These are phyloP conservation scores for Tephrocybe rancida DNA, from an alignment of 768 basidiomycete genomes.

Conservation along the genomic window DNA sequence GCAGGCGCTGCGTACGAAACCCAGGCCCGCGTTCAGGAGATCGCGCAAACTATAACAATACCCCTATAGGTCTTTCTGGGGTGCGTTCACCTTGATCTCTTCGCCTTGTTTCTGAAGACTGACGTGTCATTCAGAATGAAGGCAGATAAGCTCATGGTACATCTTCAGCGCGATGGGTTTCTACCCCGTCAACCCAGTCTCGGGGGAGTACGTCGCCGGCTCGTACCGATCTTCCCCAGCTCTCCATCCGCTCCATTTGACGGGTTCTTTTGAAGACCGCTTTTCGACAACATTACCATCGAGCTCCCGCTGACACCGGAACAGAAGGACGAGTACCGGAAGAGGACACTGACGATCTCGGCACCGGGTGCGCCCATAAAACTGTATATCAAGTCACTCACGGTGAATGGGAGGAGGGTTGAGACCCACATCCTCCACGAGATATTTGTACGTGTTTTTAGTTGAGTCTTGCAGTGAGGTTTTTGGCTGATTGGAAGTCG, in stretches of 20 bases:
- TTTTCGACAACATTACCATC: constrained; percentile 56
- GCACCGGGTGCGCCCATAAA: constrained; percentile 60
- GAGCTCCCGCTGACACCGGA: constrained; percentile 44
- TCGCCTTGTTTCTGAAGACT: background rate
- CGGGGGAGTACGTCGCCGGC: constrained; percentile 75
- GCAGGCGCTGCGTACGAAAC: constrained; percentile 72
- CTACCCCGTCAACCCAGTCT: constrained; percentile 84
- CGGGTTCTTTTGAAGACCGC: constrained; percentile 34
- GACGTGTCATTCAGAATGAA: constrained; percentile 59
- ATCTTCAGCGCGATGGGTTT: constrained; percentile 83
- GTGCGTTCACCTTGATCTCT: constrained; percentile 37
- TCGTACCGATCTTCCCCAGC: constrained; percentile 43
- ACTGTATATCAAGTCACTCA: constrained; percentile 62
- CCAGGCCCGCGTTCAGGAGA: constrained; percentile 69
- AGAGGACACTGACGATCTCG: constrained; percentile 47
- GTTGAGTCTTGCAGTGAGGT: too few species aligned
- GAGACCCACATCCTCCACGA: constrained; percentile 46
- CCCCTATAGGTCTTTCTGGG: constrained; percentile 71
- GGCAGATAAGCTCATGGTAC: constrained; percentile 92
- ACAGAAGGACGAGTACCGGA: background rate
- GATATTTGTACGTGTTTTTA: constrained; percentile 4
- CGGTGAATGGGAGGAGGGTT: constrained; percentile 45
- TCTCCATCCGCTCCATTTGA: background rate
- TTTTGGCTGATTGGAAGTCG: too few species aligned
- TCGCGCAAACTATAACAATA: constrained; percentile 73